Percentiles rank a stretch among this genome's conserved stretches.
Conservation (phyloP, 2,329 filamentous ascomycete genomes). For the Mollisiaceae sp. region DNA sequence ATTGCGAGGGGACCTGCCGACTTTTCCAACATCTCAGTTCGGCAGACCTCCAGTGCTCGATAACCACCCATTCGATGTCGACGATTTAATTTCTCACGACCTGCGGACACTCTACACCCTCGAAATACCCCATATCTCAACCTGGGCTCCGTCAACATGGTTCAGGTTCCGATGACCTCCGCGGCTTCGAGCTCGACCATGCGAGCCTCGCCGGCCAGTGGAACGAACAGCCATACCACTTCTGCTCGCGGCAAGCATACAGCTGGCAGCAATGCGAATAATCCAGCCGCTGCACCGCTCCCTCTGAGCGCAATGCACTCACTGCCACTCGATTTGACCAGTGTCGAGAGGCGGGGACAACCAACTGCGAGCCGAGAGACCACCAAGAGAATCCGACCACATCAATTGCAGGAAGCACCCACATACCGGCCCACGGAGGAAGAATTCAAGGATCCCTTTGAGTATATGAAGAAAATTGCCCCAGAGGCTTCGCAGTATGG, state of each 20-base stretch:
- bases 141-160: conserved; percentile 36
- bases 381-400: conserved; percentile 77
- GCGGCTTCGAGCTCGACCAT: conserved; percentile 38
- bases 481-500: conserved; percentile 87
- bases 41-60: conserved; percentile 16
- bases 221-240: conserved; percentile 32
- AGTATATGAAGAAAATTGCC: conserved; percentile 90
- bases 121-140: conserved; percentile 3
- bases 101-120: conserved; percentile 23
- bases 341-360: conserved; percentile 89
- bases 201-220: conserved; percentile 41
- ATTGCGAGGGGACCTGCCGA: conserved; percentile 25
- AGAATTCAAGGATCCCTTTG: conserved; percentile 92
- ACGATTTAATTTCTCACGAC: conserved; percentile 26
- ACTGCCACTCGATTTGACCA: conserved; percentile 77
- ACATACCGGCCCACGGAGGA: conserved; percentile 90
- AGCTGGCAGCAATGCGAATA: conserved; percentile 39
- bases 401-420: conserved; percentile 86
- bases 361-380: conserved; percentile 77
- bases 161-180: conserved; percentile 40
- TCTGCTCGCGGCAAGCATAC: conserved; percentile 37
- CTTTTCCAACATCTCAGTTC: conserved; percentile 22
- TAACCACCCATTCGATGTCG: conserved; percentile 35
- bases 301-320: conserved; percentile 44
- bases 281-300: conserved; percentile 40